These are phyloP conservation scores for Coemansia sp. DNA, from an alignment of 192 early-diverging fungal genomes.

Conservation along the genomic window DNA sequence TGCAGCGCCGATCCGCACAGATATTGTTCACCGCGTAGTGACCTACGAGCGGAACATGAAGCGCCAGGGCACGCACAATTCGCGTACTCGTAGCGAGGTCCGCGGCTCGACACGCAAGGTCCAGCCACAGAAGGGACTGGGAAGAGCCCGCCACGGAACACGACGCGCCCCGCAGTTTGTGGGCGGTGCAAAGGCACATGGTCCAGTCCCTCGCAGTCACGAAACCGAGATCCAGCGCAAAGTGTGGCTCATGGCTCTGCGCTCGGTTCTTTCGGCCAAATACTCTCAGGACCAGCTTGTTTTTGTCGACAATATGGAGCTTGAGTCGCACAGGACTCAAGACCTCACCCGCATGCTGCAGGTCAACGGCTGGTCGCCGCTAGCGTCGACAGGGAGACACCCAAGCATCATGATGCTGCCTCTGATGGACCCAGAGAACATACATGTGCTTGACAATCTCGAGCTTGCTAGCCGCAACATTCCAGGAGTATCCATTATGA, in stretches of 20 bases:
- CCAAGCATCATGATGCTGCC: slow-evolving; percentile 39
- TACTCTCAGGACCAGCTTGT: slow-evolving; percentile 85
- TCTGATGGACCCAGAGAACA: slow-evolving; percentile 34
- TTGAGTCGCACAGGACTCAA: slow-evolving; percentile 58
- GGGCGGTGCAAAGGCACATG: slow-evolving; percentile 86
- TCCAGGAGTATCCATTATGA: slow-evolving; percentile 57
- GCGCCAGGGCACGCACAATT: slow-evolving; percentile 81
- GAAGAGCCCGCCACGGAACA: slow-evolving; percentile 85
- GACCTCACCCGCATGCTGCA: slow-evolving; percentile 53
- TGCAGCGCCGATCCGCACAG: slow-evolving; percentile 68
- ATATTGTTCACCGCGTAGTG: slow-evolving; percentile 81
- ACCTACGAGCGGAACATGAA: slow-evolving; percentile 80
- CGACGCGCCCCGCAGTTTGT: slow-evolving; percentile 80
- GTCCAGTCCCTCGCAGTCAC: slow-evolving; percentile 85
- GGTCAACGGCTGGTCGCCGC: slow-evolving; percentile 41
- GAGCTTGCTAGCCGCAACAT: slow-evolving; percentile 63
- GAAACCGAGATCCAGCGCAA: slow-evolving; percentile 80
- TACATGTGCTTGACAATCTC: slow-evolving; percentile 47
- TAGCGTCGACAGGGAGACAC: slow-evolving; percentile 14
- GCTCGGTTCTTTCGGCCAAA: slow-evolving; percentile 83
- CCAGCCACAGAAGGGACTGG: slow-evolving; percentile 90
- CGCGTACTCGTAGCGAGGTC: slow-evolving; percentile 80
- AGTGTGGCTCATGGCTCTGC: slow-evolving; percentile 80
- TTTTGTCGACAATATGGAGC: slow-evolving; percentile 69
- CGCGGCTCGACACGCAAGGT: slow-evolving; percentile 78